Conservation (phyloP, 148 eudicot genomes). For the Vaccinium darrowii region DNA sequence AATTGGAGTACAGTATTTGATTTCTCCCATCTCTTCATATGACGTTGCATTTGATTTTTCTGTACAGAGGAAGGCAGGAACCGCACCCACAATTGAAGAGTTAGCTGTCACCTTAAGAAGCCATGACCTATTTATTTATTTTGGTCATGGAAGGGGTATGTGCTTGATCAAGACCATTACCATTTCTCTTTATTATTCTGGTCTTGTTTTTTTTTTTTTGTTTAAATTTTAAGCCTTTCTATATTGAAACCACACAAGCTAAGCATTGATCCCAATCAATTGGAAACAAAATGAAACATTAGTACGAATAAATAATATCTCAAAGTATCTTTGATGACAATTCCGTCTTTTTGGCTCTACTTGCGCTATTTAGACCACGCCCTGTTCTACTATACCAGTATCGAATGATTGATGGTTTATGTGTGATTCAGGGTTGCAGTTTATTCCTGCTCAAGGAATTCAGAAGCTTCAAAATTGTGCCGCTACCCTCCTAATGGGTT, state of each 20-base stretch:
- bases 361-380: neutral
- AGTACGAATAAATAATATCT: neutral
- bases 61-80: slow-evolving; percentile 77
- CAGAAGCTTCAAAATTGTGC: slow-evolving; percentile 73
- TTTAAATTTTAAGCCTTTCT: neutral
- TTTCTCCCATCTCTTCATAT: slow-evolving; percentile 8
- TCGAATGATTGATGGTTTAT: neutral
- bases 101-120: slow-evolving; percentile 57
- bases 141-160: slow-evolving; percentile 97
- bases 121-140: slow-evolving; percentile 80
- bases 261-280: neutral
- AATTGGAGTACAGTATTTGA: neutral
- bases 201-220: neutral
- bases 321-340: neutral
- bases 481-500: slow-evolving; percentile 81
- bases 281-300: neutral
- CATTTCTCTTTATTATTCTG: neutral
- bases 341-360: neutral
- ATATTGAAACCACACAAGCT: neutral
- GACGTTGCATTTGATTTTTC: neutral
- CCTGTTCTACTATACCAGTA: neutral
- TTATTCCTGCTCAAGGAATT: slow-evolving; percentile 66
- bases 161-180: slow-evolving; percentile 7
- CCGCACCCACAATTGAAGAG: slow-evolving; percentile 68
- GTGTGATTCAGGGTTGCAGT: slow-evolving; percentile 60